Conservation (phyloP, 2,329 filamentous ascomycete genomes). For the Neocatenulostroma microsporum region DNA sequence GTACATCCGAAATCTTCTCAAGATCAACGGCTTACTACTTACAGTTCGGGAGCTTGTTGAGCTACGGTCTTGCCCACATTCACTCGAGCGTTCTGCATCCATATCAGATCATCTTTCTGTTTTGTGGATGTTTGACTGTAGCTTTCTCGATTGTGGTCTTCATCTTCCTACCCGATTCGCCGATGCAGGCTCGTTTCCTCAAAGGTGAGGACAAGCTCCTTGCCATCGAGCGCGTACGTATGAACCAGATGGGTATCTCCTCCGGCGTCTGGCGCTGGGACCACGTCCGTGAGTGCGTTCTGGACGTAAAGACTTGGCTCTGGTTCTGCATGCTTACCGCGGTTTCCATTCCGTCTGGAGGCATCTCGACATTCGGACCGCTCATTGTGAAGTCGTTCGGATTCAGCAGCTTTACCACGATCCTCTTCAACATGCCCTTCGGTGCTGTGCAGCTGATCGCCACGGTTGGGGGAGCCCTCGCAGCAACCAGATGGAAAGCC, state of each 20-base stretch:
- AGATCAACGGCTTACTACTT: background rate
- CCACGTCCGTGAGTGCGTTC: constrained; percentile 47
- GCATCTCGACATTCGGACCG: constrained; percentile 52
- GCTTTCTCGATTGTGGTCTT: constrained; percentile 46
- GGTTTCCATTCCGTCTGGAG: constrained; percentile 52
- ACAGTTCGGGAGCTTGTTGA: constrained; percentile 22
- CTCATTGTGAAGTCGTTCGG: constrained; percentile 53
- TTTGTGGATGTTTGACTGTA: constrained; percentile 40
- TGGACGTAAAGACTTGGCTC: constrained; percentile 54
- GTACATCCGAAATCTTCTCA: background rate
- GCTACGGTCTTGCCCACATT: constrained; percentile 23
- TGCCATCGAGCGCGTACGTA: constrained; percentile 47
- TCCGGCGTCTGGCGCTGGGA: constrained; percentile 44
- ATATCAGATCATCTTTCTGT: constrained; percentile 24
- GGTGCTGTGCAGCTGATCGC: constrained; percentile 54
- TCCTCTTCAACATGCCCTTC: constrained; percentile 55
- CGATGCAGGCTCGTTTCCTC: constrained; percentile 52
- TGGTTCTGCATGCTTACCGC: constrained; percentile 41
- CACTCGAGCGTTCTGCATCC: constrained; percentile 15
- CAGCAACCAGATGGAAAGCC: constrained; percentile 47
- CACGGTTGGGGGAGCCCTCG: constrained; percentile 50
- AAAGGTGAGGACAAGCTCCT: constrained; percentile 49
- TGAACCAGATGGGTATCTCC: constrained; percentile 37
- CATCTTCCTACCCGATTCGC: constrained; percentile 57
- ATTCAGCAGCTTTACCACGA: constrained; percentile 49